Evolutionary conservation across 192 early-diverging fungal genomes (phyloP), one percentile per base, ranked within the genome.

Genomic region (Backusella mclennaniae): DNA sequence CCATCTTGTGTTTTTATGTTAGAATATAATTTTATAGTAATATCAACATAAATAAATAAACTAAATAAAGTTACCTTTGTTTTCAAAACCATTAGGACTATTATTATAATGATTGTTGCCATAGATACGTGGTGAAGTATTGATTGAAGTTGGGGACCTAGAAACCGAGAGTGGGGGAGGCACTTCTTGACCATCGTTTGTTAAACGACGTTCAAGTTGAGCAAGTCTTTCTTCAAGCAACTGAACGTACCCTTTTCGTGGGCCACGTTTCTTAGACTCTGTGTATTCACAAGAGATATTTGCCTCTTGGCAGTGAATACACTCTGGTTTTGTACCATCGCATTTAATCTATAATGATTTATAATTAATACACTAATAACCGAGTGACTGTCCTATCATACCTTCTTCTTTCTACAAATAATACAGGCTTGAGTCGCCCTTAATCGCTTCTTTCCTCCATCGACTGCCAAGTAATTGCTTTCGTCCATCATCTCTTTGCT

Each of bases 341-440:
- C 79, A 81, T 46, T 77, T 76, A 33, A 74, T 81, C 79, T 81
- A 69, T 33, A 31, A 5, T 49, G 4, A 17, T 49, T 49, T 49
- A n/a, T 49, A 7, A 49, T 21, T 49, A 49, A 49, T 49, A 39
- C 14, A 36, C 7, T 21, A 36, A 14, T 52, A n/a, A 26, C 2
- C 17, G n/a, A 59, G 33, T 23, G 26, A 35, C 9, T 66, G 35
- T 31, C 33, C 35, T 17, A 23, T 52, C 44, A 38, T 76, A 74
- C 79, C 79, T 81, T 81, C 69, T 81, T 81, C 35, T 74, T 73
- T 56, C 79, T 71, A 69, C 79, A 81, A 4, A 71, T 63, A 35
- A 74, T 73, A 52, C 79, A 81, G 7, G 79, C 79, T 66, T 81
- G 79, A 35, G 79, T 81, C 6, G 79, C 79, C 68, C 79, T 56